Evolutionary conservation across 2,329 filamentous ascomycete genomes (phyloP).

Genomic region (Clonostachys sp.): DNA sequence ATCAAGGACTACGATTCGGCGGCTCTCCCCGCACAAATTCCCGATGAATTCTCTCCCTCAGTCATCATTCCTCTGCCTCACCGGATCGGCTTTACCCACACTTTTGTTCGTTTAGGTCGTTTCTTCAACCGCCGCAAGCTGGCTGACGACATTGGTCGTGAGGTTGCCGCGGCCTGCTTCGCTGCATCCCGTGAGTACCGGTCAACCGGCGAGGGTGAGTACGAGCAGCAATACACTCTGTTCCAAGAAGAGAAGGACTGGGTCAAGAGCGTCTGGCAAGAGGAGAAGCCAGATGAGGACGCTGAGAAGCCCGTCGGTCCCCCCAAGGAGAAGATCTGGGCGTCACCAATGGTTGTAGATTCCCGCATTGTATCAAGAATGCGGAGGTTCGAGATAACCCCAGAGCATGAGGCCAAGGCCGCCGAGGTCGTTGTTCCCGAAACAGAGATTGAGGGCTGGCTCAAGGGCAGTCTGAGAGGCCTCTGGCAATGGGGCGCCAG

Average conservation of each 20-base stretch:
- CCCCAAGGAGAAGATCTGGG: conserved; percentile 68
- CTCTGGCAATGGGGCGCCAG: conserved; percentile 45
- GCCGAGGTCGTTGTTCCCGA: conserved; percentile 57
- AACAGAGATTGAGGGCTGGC: conserved; percentile 66
- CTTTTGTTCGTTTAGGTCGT: conserved; percentile 77
- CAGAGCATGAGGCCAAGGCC: conserved; percentile 67
- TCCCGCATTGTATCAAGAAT: conserved; percentile 72
- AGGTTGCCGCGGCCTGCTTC: conserved; percentile 82
- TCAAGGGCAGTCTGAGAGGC: conserved; percentile 53
- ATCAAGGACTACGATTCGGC: conserved; percentile 67
- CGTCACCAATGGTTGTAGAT: conserved; percentile 71
- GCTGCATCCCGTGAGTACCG: conserved; percentile 48
- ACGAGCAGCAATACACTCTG: conserved; percentile 50
- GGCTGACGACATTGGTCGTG: conserved; percentile 83
- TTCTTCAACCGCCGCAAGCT: conserved; percentile 81
- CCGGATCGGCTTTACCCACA: conserved; percentile 88
- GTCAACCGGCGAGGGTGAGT: conserved; percentile 26
- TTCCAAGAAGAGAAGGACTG: conserved; percentile 73
- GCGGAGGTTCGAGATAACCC: conserved; percentile 68
- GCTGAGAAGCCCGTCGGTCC: conserved; percentile 33
- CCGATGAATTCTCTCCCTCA: conserved; percentile 68
- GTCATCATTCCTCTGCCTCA: conserved; percentile 77
- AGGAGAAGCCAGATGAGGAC: conserved; percentile 32
- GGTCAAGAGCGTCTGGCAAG: conserved; percentile 73
- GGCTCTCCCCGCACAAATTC: conserved; percentile 59